Base-by-base conservation (phyloP, 805 yeast species). In the Candida sakaeoensis region DNA sequence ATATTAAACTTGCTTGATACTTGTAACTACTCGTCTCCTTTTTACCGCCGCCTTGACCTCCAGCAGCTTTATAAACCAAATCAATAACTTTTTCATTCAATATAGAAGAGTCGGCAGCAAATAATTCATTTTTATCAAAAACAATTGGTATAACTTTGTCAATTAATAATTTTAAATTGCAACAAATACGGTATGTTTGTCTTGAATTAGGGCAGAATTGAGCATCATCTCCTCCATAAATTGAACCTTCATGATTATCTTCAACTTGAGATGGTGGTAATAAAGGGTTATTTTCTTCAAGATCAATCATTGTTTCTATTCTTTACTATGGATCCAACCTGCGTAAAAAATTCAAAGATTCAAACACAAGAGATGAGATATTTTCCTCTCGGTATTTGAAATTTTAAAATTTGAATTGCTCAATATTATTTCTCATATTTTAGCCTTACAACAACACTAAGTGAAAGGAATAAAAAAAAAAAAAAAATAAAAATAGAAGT, bases 41-140 rank as follows among this genome's bases (percentile, higher is more conserved):
- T 36, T 66, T 60, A 2, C 83, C 85, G 34, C 75, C 61, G 4
- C 87, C 87, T 36, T 68, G 68, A 15, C 95, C 95, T 8, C 95
- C 95, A 14, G 95, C 95, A 5, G 95, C 93, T 21, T 71, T 73
- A 40, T 75, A 68, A 2, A 80, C 83, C 43, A 86, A 68, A 10
- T 68, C 55, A n/a, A 84, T 56, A 2, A 85, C 85, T 13, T 70
- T 67, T 3, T 68, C 67, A 45, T 77, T 81, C 41, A 87, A 58
- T 27, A 85, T 70, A 1, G 79, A 71, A 0, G 87, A 79, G 40
- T 76, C 79, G 5, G 79, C 77, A 8, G 70, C 59, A 5, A 76
- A 62, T 33, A 87, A 73, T 3, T 68, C 68, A 4, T 61, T 55
- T 12, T 63, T 70, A 8, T 71, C 74, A 45, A 79, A 74, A n/a